Conservation (phyloP, 306 rosid genomes). For the Fagus sylvatica region DNA sequence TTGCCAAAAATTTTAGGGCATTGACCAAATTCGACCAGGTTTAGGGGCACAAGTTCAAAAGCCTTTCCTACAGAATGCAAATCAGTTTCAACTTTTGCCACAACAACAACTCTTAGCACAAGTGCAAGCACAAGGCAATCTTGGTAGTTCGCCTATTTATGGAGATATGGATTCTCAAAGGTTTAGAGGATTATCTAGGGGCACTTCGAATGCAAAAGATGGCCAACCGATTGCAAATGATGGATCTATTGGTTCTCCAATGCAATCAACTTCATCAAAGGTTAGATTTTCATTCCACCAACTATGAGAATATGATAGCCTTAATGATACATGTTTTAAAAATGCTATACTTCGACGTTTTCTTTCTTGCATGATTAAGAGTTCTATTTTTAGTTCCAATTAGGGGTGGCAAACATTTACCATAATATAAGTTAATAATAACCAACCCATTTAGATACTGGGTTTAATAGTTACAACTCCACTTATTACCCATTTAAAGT, state of each 20-base stretch:
- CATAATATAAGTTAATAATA: no score
- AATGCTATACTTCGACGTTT: slow-evolving; percentile 10
- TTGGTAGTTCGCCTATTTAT: slow-evolving; percentile 54
- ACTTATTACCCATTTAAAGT: no score
- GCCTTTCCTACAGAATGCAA: slow-evolving; percentile 79
- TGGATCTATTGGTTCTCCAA: slow-evolving; percentile 88
- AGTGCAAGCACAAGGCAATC: slow-evolving; percentile 81
- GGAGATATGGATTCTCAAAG: slow-evolving; percentile 86
- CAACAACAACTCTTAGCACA: slow-evolving; percentile 84
- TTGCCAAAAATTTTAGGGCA: slow-evolving; percentile 55
- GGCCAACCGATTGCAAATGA: slow-evolving; percentile 66
- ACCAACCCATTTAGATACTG: no score
- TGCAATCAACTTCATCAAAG: slow-evolving; percentile 89
- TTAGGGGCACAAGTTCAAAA: slow-evolving; percentile 84
- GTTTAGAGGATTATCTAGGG: slow-evolving; percentile 75
- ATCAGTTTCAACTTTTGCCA: slow-evolving; percentile 84
- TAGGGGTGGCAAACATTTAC: background rate
- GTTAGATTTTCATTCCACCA: slow-evolving; percentile 32
- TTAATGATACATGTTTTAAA: slow-evolving; percentile 17
- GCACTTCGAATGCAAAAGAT: slow-evolving; percentile 67
- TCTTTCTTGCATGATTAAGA: background rate
- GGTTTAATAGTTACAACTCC: no score
- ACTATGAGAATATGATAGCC: background rate
- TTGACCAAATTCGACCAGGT: slow-evolving; percentile 83
- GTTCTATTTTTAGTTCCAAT: background rate